Base-by-base conservation (phyloP, 1,139 yeast genomes). In the Yamadazyma aaseri region DNA sequence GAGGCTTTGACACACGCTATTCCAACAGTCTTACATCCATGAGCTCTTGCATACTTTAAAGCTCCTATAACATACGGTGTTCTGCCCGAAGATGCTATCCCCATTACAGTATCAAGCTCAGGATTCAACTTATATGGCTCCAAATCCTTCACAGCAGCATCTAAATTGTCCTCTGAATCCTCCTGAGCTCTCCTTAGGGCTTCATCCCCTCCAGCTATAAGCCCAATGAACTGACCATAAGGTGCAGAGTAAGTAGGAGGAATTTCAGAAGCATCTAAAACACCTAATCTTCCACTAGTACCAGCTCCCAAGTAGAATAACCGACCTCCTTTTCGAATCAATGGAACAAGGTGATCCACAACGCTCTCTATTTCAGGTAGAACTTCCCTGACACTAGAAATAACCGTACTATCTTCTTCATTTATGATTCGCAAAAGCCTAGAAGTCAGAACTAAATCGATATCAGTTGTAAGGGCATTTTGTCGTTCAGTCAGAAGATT, bases 171-270 rank as follows among this genome's bases (percentile, higher is more conserved):
- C 38, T 55, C 60, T 5, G 56, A 56, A 9, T 52, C 54, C 32
- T 55, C 60, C 31, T 49, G 47, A 4, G 60, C 55, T 18, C 38
- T 39, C 24, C 58, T 33, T n/a, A 55, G 40, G 3, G 60, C 59
- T 6, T 28, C 35, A 27, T 55, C 58, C 3, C 60, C 60, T 6
- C 60, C 60, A 15, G 60, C 52, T n/a, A 55, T 53, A 9, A 55
- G 25, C 1, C 55, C 60, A 5, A 55, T 49, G 35, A 55, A 55
- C 40, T 51, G 53, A 6, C 40, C 46, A 6, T 44, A 37, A n/a
- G 56, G 47, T 9, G 49, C 56, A 2, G 58, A 52, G 32, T 49
- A 55, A 4, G 60, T 55, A 3, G 60, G 58, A n/a, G 58, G 57
- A 13, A 55, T 46, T 38, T 55, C 60, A 2, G 56, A 44, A 17